A percentile compares a stretch with the other conserved stretches of the same genome.
Conservation (phyloP, 371 early-diverging fungal species). For the Rhizopus delemar region DNA sequence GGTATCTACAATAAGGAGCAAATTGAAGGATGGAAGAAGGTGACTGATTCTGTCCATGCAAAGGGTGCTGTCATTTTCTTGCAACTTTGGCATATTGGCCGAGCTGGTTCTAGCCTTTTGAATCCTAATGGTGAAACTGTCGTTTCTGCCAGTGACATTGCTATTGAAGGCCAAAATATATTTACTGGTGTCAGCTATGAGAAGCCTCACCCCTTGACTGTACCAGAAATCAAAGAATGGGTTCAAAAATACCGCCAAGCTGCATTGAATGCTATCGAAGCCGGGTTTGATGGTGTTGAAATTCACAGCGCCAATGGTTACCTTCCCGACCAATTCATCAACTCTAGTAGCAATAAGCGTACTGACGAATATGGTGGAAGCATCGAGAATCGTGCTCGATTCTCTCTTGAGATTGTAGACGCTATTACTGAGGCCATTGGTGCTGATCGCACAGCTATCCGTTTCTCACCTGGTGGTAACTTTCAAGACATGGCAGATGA, state of each 20-base stretch:
- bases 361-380: slow-evolving; percentile 68
- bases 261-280: slow-evolving; percentile 38
- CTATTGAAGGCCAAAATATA: slow-evolving; percentile 5
- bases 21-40: slow-evolving; percentile 56
- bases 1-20: slow-evolving; percentile 53
- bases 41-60: slow-evolving; percentile 58
- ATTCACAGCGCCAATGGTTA: slow-evolving; percentile 74
- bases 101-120: slow-evolving; percentile 7
- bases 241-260: slow-evolving; percentile 63
- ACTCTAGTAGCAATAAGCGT: slow-evolving; percentile 55
- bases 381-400: slow-evolving; percentile 71
- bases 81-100: slow-evolving; percentile 59
- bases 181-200: slow-evolving; percentile 7
- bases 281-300: slow-evolving; percentile 71
- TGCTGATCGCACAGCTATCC: slow-evolving; percentile 27
- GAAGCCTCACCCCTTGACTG: slow-evolving; percentile 52
- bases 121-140: slow-evolving; percentile 10
- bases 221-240: slow-evolving; percentile 61
- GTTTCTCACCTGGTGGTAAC: slow-evolving; percentile 24
- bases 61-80: slow-evolving; percentile 54
- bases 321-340: slow-evolving; percentile 61
- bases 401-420: slow-evolving; percentile 59
- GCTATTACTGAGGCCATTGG: slow-evolving; percentile 48
- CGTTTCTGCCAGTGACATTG: slow-evolving; percentile 17
- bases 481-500: slow-evolving; percentile 35